phyloP scores from a whole-genome alignment of 441 rosid genomes.

The Croton setiger region DNA sequence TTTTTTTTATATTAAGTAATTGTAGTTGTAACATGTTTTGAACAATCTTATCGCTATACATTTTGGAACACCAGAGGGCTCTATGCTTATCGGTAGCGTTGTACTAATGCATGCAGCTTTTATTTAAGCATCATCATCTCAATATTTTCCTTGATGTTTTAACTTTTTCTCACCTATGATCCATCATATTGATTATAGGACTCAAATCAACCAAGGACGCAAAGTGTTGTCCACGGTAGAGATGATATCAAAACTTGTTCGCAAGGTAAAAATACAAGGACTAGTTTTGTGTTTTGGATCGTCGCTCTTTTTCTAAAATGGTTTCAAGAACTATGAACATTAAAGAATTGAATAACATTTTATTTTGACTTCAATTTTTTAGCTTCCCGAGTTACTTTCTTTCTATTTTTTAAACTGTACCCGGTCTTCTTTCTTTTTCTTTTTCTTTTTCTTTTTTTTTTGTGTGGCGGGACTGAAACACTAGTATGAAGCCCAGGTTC shows the following conservation, averaged over 20 bases:
- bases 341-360: slow-evolving; percentile 11
- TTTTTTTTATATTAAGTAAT: background rate
- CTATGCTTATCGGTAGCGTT: background rate
- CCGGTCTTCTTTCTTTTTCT: too few relatives aligned
- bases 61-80: background rate
- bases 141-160: background rate
- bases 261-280: slow-evolving; percentile 49
- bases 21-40: background rate
- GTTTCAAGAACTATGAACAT: background rate
- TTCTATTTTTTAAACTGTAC: background rate
- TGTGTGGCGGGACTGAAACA: too few relatives aligned
- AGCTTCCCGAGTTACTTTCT: background rate
- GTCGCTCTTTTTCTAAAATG: background rate
- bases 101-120: background rate
- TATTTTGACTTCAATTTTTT: background rate
- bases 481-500: too few relatives aligned
- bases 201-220: slow-evolving; percentile 83
- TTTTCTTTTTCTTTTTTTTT: too few relatives aligned
- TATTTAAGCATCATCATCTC: slow-evolving; percentile 1
- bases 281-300: background rate
- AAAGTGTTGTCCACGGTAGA: slow-evolving; percentile 74
- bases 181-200: slow-evolving; percentile 41
- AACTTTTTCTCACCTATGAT: slow-evolving; percentile 8
- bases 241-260: slow-evolving; percentile 78
- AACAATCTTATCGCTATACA: background rate